Conservation (phyloP, 164 flowering plant genomes). For the Annona cherimola region DNA sequence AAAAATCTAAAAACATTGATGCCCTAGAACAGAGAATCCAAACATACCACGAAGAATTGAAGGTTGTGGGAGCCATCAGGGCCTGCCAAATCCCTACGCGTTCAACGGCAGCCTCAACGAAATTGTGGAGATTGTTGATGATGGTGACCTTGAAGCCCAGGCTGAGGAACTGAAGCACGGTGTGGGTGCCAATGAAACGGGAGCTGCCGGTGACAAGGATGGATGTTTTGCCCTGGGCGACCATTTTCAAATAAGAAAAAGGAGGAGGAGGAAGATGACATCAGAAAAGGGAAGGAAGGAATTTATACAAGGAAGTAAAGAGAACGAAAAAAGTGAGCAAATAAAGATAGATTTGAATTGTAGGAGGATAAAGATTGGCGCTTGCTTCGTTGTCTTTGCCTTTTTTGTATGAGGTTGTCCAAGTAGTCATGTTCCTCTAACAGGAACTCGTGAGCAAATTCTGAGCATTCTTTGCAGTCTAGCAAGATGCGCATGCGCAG, state of each 20-base stretch:
- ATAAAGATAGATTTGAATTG: not conserved
- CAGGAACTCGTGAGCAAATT: no score
- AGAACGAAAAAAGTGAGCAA: not conserved
- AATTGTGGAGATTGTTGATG: slow-evolving; percentile 77
- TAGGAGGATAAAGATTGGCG: not conserved
- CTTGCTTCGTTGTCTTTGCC: not conserved
- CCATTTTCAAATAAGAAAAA: slow-evolving; percentile 14
- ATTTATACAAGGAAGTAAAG: not conserved
- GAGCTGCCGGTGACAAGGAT: slow-evolving; percentile 94
- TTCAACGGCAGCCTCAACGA: slow-evolving; percentile 58
- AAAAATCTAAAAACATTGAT: not conserved
- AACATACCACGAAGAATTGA: slow-evolving; percentile 33
- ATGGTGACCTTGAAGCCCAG: slow-evolving; percentile 58
- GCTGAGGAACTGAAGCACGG: slow-evolving; percentile 70
- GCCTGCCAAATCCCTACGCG: slow-evolving; percentile 63
- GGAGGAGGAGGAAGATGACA: not conserved
- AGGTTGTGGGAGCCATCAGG: slow-evolving; percentile 51
- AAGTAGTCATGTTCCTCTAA: no score
- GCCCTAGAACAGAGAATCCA: not conserved
- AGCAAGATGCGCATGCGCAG: no score
- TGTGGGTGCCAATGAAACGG: slow-evolving; percentile 89
- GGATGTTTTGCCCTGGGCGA: slow-evolving; percentile 13
- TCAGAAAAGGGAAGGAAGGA: not conserved
- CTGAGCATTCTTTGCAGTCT: no score
- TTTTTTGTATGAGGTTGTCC: no score